Conservation (phyloP, 176 grass and related monocot genomes). For the Hordeum marinum region DNA sequence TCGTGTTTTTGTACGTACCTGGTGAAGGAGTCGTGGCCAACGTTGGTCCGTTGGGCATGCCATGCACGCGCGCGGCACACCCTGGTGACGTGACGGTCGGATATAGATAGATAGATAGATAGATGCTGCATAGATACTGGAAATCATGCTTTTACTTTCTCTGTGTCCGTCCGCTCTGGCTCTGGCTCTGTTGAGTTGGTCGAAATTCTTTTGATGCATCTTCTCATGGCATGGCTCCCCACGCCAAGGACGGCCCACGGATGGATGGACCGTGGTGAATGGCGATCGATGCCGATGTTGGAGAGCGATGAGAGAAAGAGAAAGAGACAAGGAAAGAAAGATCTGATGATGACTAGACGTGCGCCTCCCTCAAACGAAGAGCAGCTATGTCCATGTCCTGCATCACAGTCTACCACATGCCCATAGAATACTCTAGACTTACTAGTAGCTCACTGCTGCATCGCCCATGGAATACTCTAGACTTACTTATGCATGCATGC, state of each 20-base stretch:
- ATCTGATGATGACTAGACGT: conserved; percentile 12
- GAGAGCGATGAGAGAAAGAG: background rate
- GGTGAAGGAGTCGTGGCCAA: too few species aligned
- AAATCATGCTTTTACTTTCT: background rate
- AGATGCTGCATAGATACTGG: background rate
- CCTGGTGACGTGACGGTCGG: background rate
- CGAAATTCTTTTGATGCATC: conserved; percentile 7
- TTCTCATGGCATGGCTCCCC: too few species aligned
- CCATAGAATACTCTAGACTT: too few species aligned
- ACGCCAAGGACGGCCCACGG: background rate
- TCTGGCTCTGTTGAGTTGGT: background rate
- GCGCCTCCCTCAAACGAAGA: conserved; percentile 6
- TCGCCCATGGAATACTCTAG: too few species aligned
- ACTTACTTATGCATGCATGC: too few species aligned
- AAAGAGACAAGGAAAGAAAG: conserved; percentile 7
- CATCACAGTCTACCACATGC: background rate
- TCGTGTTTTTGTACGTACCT: too few species aligned
- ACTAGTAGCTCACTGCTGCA: too few species aligned
- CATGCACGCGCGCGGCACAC: background rate
- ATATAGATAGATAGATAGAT: background rate
- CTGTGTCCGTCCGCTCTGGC: background rate
- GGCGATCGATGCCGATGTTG: too few species aligned
- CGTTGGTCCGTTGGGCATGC: background rate
- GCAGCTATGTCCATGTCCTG: background rate
- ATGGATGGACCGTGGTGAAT: background rate